Evolutionary conservation across 371 early-diverging fungal genomes (phyloP).

Genomic region (Zychaea mexicana): DNA sequence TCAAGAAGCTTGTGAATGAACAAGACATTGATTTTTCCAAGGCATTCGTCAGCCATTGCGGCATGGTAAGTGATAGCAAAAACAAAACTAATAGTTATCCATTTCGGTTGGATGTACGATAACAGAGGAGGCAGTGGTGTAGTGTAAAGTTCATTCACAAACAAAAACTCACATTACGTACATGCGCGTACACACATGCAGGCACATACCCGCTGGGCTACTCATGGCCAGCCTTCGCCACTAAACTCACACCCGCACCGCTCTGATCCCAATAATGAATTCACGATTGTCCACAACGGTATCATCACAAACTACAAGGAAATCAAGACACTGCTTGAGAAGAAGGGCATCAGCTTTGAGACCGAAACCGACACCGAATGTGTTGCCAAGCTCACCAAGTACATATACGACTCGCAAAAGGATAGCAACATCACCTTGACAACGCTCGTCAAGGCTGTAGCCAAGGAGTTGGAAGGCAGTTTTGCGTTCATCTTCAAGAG

Average conservation of each 20-base stretch:
- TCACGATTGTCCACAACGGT: constrained; percentile 97
- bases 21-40: constrained; percentile 70
- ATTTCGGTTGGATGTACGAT: too few species aligned
- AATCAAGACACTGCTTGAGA: constrained; percentile 87
- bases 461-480: constrained; percentile 97
- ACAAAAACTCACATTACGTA: neutral
- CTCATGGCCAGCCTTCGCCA: constrained; percentile 95
- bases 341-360: constrained; percentile 93
- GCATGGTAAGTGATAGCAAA: constrained; percentile 64
- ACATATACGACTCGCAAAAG: constrained; percentile 91
- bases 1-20: constrained; percentile 73
- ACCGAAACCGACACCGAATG: constrained; percentile 92
- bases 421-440: constrained; percentile 69
- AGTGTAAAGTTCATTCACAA: neutral
- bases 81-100: too few species aligned
- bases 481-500: constrained; percentile 97
- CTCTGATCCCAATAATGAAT: constrained; percentile 86
- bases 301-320: constrained; percentile 99
- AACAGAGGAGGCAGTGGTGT: neutral
- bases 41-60: constrained; percentile 78
- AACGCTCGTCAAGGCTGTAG: constrained; percentile 89
- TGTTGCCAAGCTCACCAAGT: constrained; percentile 95
- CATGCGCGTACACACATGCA: neutral
- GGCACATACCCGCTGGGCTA: constrained; percentile 99
- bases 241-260: constrained; percentile 97